These are phyloP conservation scores for Acacia melanoxylon DNA, from an alignment of 306 rosid species.

Conservation along the genomic window DNA sequence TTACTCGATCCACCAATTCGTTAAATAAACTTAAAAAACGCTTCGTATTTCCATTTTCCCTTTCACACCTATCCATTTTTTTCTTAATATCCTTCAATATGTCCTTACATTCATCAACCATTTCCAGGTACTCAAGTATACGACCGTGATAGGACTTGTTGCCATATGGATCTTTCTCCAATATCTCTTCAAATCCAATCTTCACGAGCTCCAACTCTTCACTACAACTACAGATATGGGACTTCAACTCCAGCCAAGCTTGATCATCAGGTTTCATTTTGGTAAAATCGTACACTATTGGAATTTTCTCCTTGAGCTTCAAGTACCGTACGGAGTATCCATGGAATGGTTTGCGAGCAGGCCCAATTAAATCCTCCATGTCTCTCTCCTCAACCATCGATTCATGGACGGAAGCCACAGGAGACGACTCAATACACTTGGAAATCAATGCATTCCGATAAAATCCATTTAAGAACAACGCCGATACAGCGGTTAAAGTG, in stretches of 20 bases:
- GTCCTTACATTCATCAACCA: slow-evolving; percentile 35
- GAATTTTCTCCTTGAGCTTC: slow-evolving; percentile 39
- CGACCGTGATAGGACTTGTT: slow-evolving; percentile 31
- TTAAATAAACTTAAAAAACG: slow-evolving; percentile 25
- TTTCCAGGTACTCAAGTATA: slow-evolving; percentile 40
- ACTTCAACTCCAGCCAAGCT: slow-evolving; percentile 41
- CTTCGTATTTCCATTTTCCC: slow-evolving; percentile 15
- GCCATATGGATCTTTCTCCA: slow-evolving; percentile 38
- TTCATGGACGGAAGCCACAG: slow-evolving; percentile 18
- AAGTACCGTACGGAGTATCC: slow-evolving; percentile 2
- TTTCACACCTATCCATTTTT: slow-evolving; percentile 44
- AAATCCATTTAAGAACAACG: slow-evolving; percentile 32
- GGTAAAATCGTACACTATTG: slow-evolving; percentile 34
- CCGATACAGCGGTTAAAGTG: slow-evolving; percentile 33
- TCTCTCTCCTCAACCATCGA: background rate
- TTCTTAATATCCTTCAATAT: slow-evolving; percentile 39
- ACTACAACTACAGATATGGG: slow-evolving; percentile 36
- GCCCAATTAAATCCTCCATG: background rate
- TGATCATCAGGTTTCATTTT: slow-evolving; percentile 31
- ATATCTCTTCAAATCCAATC: slow-evolving; percentile 45
- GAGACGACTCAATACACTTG: slow-evolving; percentile 19
- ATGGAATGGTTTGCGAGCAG: background rate
- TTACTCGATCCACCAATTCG: slow-evolving; percentile 30
- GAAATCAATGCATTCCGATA: background rate
- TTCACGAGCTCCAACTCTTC: slow-evolving; percentile 36